phyloP scores from a whole-genome alignment of 2,329 filamentous ascomycete genomes.

The Colletotrichum tamarilloi region DNA sequence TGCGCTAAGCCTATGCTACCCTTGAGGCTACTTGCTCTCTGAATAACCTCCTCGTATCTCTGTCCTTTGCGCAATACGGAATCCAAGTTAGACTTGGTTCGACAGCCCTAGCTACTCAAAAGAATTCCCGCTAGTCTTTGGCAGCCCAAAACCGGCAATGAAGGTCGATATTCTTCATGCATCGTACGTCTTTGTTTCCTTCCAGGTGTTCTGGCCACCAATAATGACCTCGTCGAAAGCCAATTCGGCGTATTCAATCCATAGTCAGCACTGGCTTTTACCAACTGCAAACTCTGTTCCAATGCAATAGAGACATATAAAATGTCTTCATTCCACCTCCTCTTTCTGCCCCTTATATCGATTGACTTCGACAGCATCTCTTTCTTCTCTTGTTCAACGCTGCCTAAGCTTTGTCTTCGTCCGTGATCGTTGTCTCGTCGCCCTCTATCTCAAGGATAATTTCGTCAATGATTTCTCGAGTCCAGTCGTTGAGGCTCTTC shows the following conservation, averaged over 20 bases:
- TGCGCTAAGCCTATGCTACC: not conserved
- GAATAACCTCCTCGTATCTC: not conserved
- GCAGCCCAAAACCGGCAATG: not conserved
- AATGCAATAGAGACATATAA: not conserved
- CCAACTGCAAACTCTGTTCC: not conserved
- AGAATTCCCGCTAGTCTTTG: not conserved
- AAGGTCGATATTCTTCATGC: not conserved
- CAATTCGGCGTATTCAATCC: not conserved
- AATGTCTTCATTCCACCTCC: not conserved
- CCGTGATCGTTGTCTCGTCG: not conserved
- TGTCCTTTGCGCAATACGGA: not conserved
- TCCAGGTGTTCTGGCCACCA: not conserved
- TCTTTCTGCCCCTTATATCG: not conserved
- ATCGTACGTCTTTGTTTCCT: not conserved
- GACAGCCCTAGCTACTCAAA: not conserved
- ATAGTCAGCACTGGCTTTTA: not conserved
- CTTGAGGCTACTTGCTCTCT: not conserved
- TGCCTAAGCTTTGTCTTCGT: not conserved
- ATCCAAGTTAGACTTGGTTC: not conserved
- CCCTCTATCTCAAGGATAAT: not conserved
- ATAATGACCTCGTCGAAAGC: not conserved
- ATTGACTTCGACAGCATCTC: not conserved
- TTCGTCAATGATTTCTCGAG: slow-evolving; percentile 1
- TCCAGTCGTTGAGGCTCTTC: not conserved
- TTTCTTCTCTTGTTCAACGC: not conserved